Evolutionary conservation across 148 eudicot species (phyloP).

Genomic region (Persicaria maculosa): DNA sequence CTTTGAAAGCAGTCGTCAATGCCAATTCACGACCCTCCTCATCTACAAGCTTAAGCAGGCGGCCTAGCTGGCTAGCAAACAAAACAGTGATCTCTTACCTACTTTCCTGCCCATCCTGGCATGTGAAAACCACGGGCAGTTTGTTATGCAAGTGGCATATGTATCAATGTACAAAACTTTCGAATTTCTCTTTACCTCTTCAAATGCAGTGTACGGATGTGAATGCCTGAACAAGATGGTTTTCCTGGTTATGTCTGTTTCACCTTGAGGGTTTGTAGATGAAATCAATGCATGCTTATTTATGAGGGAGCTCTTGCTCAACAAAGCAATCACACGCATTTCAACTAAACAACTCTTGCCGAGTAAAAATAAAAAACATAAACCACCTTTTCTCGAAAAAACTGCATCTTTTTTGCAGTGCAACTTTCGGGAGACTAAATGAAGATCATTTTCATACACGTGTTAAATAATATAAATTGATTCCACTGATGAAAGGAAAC

Average conservation of each 20-base stretch:
- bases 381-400: no score
- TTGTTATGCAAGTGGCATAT: background rate
- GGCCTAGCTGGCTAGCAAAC: background rate
- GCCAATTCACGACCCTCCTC: background rate
- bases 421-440: no score
- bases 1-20: background rate
- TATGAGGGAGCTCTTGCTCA: no score
- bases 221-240: background rate
- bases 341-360: no score
- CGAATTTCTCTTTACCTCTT: background rate
- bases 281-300: no score
- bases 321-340: no score
- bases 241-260: background rate
- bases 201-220: background rate
- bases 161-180: background rate
- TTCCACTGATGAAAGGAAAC: no score
- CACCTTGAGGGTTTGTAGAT: background rate
- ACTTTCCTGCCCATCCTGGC: background rate
- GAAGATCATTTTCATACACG: no score
- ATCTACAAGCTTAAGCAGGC: background rate
- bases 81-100: background rate
- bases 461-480: no score
- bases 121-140: background rate
- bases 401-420: no score
- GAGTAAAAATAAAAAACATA: no score